A percentile compares a stretch with the other conserved stretches of the same genome.
These are phyloP conservation scores for Bruguiera hainesii DNA, from an alignment of 441 rosid species.

Conservation along the genomic window DNA sequence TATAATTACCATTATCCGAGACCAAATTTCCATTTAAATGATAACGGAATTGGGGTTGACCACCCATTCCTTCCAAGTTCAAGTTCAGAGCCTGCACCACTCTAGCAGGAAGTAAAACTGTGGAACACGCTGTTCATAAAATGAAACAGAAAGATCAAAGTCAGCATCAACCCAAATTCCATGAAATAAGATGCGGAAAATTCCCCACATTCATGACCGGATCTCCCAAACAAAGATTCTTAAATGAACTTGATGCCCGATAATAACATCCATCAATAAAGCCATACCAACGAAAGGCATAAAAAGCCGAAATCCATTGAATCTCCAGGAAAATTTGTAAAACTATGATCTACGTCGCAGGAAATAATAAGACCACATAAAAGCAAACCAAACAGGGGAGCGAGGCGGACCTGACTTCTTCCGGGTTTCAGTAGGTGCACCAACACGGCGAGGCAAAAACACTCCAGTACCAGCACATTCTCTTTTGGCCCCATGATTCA, in stretches of 20 bases:
- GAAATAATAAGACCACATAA: too few relatives aligned
- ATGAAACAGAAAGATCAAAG: neutral
- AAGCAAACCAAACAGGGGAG: neutral
- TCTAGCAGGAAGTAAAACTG: slow-evolving; percentile 70
- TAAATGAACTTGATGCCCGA: too few relatives aligned
- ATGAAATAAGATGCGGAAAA: too few relatives aligned
- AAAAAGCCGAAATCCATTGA: too few relatives aligned
- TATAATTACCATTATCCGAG: slow-evolving; percentile 20
- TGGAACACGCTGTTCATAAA: slow-evolving; percentile 32
- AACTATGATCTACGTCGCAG: too few relatives aligned
- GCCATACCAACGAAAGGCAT: too few relatives aligned
- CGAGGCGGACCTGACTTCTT: slow-evolving; percentile 43
- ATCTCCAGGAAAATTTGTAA: too few relatives aligned
- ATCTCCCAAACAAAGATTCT: too few relatives aligned
- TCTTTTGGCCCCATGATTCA: slow-evolving; percentile 39
- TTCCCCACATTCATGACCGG: too few relatives aligned
- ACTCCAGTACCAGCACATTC: slow-evolving; percentile 84
- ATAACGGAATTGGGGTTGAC: slow-evolving; percentile 30
- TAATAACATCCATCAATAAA: too few relatives aligned
- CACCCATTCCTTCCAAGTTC: slow-evolving; percentile 37
- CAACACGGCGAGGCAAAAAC: slow-evolving; percentile 62
- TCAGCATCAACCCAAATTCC: neutral
- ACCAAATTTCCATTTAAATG: slow-evolving; percentile 21
- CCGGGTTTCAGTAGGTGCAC: slow-evolving; percentile 34
- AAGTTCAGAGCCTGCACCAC: slow-evolving; percentile 68